These are phyloP conservation scores for Colletotrichum truncatum DNA, from an alignment of 2,329 filamentous ascomycete species.

Conservation along the genomic window DNA sequence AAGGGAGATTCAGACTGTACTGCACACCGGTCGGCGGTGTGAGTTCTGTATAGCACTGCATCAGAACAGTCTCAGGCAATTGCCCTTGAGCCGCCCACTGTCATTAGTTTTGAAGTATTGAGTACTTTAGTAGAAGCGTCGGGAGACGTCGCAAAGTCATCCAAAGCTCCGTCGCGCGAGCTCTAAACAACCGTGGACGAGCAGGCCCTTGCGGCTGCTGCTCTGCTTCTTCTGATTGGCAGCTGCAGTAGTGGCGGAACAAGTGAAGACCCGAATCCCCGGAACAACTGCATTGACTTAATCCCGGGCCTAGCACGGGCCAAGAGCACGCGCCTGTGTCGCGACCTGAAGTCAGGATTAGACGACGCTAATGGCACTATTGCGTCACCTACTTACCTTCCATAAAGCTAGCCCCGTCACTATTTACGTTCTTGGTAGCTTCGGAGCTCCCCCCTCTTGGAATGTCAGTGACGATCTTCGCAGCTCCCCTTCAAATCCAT, in stretches of 20 bases:
- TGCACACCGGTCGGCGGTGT: slow-evolving; percentile 94
- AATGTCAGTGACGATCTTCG: slow-evolving; percentile 18
- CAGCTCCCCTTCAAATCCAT: not conserved
- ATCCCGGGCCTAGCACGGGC: not conserved
- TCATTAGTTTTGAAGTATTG: slow-evolving; percentile 18
- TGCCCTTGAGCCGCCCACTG: slow-evolving; percentile 9
- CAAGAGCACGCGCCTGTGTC: not conserved
- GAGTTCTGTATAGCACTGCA: slow-evolving; percentile 99
- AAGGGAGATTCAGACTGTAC: slow-evolving; percentile 82
- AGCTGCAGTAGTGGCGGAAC: not conserved
- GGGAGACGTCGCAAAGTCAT: not conserved
- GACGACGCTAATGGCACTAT: not conserved
- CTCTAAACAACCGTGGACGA: slow-evolving; percentile 2
- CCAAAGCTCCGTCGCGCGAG: slow-evolving; percentile 16
- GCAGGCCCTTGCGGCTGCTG: not conserved
- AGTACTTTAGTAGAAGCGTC: not conserved
- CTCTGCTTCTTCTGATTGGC: slow-evolving; percentile 14
- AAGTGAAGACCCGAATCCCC: not conserved
- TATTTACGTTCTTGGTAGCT: slow-evolving; percentile 11
- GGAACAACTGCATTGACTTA: not conserved
- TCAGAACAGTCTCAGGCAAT: slow-evolving; percentile 53
- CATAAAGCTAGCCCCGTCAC: slow-evolving; percentile 1
- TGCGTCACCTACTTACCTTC: slow-evolving; percentile 10
- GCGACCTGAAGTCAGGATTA: not conserved
- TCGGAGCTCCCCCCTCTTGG: slow-evolving; percentile 14